Evolutionary conservation across 495 filamentous ascomycete genomes (phyloP).

Genomic region (Penicillium malachiteum): DNA sequence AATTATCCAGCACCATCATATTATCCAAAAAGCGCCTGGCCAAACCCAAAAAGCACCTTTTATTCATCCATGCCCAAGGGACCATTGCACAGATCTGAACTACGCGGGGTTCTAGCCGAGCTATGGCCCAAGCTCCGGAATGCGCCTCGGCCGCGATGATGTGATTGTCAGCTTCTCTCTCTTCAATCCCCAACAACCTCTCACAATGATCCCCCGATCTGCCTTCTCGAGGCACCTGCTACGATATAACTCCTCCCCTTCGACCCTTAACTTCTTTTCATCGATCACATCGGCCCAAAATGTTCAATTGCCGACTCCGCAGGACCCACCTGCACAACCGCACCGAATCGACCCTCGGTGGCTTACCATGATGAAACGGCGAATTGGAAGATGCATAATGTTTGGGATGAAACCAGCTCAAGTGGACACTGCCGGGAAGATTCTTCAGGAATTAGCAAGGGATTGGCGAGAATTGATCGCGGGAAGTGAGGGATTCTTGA

Average conservation of each 20-base stretch:
- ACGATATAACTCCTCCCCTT: neutral
- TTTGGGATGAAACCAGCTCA: slow-evolving; percentile 70
- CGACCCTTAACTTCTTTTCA: slow-evolving; percentile 23
- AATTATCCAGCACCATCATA: too few relatives aligned
- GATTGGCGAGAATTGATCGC: slow-evolving; percentile 80
- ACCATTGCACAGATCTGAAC: neutral
- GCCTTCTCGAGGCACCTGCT: slow-evolving; percentile 20
- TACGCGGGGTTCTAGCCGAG: slow-evolving; percentile 26
- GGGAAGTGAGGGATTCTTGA: slow-evolving; percentile 80
- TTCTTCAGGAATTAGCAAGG: slow-evolving; percentile 59
- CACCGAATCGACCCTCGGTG: slow-evolving; percentile 58
- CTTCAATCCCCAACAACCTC: slow-evolving; percentile 4
- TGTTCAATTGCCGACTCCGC: slow-evolving; percentile 8
- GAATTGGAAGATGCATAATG: slow-evolving; percentile 79
- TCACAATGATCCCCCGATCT: slow-evolving; percentile 21
- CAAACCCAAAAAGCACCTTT: too few relatives aligned
- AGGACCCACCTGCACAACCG: slow-evolving; percentile 25
- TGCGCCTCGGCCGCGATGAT: slow-evolving; percentile 15
- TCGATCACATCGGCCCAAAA: slow-evolving; percentile 19
- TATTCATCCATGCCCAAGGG: too few relatives aligned
- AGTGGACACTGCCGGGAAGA: slow-evolving; percentile 54
- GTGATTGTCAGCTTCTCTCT: slow-evolving; percentile 2
- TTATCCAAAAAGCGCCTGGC: too few relatives aligned
- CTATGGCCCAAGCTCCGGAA: slow-evolving; percentile 22
- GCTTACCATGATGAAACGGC: slow-evolving; percentile 70